Evolutionary conservation across 2,329 filamentous ascomycete genomes (phyloP).

Genomic region (Aureobasidium lini): DNA sequence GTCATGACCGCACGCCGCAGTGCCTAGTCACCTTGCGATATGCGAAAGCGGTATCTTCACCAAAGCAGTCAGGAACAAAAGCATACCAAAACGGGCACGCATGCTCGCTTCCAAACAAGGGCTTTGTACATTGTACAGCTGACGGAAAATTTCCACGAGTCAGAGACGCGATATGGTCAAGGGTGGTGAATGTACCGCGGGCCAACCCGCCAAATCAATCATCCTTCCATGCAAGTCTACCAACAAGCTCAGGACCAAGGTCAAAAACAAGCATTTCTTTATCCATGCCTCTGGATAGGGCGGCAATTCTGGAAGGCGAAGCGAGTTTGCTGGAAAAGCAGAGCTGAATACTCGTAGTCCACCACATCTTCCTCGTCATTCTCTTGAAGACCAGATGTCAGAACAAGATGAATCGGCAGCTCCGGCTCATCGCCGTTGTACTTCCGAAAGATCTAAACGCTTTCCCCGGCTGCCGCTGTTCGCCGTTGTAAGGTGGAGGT

Average conservation of each 20-base stretch:
- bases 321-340: not conserved
- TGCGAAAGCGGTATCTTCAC: not conserved
- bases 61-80: not conserved
- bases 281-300: not conserved
- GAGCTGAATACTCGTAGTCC: too few relatives aligned
- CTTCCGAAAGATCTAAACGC: not conserved
- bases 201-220: not conserved
- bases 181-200: not conserved
- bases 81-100: not conserved
- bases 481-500: not conserved
- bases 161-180: not conserved
- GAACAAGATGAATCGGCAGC: not conserved
- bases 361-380: too few relatives aligned
- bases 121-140: not conserved
- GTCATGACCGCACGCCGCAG: not conserved
- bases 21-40: not conserved
- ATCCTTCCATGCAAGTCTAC: not conserved
- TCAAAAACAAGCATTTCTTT: not conserved
- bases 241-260: not conserved
- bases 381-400: too few relatives aligned
- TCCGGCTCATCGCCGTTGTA: not conserved
- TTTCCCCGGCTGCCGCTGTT: not conserved
- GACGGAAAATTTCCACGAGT: not conserved
- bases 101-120: not conserved
- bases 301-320: not conserved